These are phyloP conservation scores for Remersonia thermophila DNA, from an alignment of 2,329 filamentous ascomycete species.

Conservation along the genomic window DNA sequence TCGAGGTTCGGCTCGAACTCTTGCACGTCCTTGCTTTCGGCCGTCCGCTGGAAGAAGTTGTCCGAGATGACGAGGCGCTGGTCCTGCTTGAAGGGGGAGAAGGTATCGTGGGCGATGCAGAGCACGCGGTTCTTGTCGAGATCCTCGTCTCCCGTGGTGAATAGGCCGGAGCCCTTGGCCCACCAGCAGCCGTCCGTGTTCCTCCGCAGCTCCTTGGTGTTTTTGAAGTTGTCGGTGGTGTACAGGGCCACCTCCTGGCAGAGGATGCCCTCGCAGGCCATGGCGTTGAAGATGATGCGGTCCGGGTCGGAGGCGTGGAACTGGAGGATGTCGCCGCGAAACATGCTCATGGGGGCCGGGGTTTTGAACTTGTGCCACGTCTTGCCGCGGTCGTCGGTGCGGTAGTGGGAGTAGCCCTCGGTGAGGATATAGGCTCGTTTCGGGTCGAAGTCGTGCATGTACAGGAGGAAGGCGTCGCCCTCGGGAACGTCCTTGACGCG, in stretches of 20 bases:
- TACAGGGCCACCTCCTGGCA: constrained; percentile 57
- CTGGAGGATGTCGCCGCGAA: constrained; percentile 40
- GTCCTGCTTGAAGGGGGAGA: constrained; percentile 58
- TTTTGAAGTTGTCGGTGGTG: constrained; percentile 75
- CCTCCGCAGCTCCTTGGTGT: constrained; percentile 51
- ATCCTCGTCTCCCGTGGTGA: constrained; percentile 55
- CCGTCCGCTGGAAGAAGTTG: constrained; percentile 57
- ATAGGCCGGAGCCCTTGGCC: constrained; percentile 66
- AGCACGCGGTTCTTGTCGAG: constrained; percentile 60
- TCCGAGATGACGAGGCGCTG: constrained; percentile 73
- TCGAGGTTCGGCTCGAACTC: constrained; percentile 69
- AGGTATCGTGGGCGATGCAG: constrained; percentile 65
- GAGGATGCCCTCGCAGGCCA: constrained; percentile 51
- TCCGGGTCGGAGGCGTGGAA: constrained; percentile 79
- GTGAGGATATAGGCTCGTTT: constrained; percentile 73
- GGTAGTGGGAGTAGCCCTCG: constrained; percentile 58
- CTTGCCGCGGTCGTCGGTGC: constrained; percentile 71
- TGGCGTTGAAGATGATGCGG: constrained; percentile 74
- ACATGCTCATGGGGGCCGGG: constrained; percentile 42
- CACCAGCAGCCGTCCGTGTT: constrained; percentile 71
- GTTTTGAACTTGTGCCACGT: constrained; percentile 67
- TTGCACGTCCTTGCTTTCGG: constrained; percentile 33
- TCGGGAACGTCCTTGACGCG: constrained; percentile 51
- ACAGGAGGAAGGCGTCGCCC: constrained; percentile 48
- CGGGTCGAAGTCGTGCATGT: constrained; percentile 67